phyloP scores from a whole-genome alignment of 2,329 filamentous ascomycete genomes.

The Talaromyces albobiverticillius region DNA sequence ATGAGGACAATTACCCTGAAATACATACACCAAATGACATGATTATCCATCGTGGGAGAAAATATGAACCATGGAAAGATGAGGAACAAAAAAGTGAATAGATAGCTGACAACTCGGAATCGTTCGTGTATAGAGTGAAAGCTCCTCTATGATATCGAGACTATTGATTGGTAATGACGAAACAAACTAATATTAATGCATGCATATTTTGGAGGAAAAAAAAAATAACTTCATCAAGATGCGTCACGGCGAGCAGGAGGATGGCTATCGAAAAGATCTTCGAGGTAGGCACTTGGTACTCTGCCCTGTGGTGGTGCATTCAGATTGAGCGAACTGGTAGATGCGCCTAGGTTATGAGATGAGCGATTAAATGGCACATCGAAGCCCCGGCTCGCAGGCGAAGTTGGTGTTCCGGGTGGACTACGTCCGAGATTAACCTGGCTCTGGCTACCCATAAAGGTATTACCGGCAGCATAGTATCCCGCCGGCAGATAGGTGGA shows the following conservation, averaged over 20 bases:
- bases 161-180: not conserved
- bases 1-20: not conserved
- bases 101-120: not conserved
- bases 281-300: slow-evolving; percentile 83
- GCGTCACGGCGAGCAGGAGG: slow-evolving; percentile 16
- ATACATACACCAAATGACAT: slow-evolving; percentile 8
- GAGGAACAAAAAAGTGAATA: not conserved
- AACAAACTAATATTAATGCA: not conserved
- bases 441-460: slow-evolving; percentile 44
- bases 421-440: slow-evolving; percentile 46
- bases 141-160: not conserved
- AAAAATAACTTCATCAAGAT: not conserved
- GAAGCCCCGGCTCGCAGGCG: slow-evolving; percentile 45
- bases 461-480: slow-evolving; percentile 75
- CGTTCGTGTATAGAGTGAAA: not conserved
- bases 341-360: slow-evolving; percentile 29
- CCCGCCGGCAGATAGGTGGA: slow-evolving; percentile 83
- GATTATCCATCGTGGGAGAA: not conserved
- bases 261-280: slow-evolving; percentile 83
- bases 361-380: slow-evolving; percentile 27
- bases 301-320: slow-evolving; percentile 66
- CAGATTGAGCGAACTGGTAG: slow-evolving; percentile 61
- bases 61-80: not conserved
- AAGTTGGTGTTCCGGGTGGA: slow-evolving; percentile 64
- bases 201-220: not conserved